phyloP scores from a whole-genome alignment of 2,329 filamentous ascomycete genomes.

The Alternaria burnsii region DNA sequence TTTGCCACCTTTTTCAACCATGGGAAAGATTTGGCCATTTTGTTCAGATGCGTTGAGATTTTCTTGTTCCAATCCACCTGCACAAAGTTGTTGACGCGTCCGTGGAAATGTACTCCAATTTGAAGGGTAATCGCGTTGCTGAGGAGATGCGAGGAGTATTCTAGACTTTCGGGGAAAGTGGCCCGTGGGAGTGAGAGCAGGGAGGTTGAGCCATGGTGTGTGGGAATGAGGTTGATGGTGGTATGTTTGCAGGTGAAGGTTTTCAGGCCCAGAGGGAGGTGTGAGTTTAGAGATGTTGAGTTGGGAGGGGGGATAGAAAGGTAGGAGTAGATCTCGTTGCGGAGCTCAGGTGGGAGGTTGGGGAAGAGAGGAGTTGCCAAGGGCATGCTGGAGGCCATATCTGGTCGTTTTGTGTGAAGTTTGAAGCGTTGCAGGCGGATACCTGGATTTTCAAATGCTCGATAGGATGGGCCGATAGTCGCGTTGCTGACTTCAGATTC shows the following conservation, averaged over 20 bases:
- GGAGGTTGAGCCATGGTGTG: slow-evolving; percentile 30
- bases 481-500: neutral
- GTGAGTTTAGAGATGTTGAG: slow-evolving; percentile 11
- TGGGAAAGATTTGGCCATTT: slow-evolving; percentile 31
- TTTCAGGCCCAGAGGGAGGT: slow-evolving; percentile 35
- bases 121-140: slow-evolving; percentile 29
- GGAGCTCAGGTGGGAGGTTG: slow-evolving; percentile 40
- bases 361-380: slow-evolving; percentile 30
- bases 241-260: slow-evolving; percentile 38
- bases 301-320: slow-evolving; percentile 15
- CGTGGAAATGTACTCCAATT: slow-evolving; percentile 36
- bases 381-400: slow-evolving; percentile 9
- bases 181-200: slow-evolving; percentile 33
- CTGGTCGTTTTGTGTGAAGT: neutral
- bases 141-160: slow-evolving; percentile 38
- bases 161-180: slow-evolving; percentile 33
- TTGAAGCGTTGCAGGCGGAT: too few relatives aligned
- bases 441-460: neutral
- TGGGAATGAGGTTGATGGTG: slow-evolving; percentile 30
- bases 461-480: neutral
- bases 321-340: slow-evolving; percentile 41
- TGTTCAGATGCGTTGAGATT: slow-evolving; percentile 29
- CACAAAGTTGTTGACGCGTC: slow-evolving; percentile 36
- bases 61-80: slow-evolving; percentile 42
- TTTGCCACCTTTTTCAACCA: slow-evolving; percentile 36